These are phyloP conservation scores for Aspergillus latus DNA, from an alignment of 2,329 filamentous ascomycete genomes.

Conservation along the genomic window DNA sequence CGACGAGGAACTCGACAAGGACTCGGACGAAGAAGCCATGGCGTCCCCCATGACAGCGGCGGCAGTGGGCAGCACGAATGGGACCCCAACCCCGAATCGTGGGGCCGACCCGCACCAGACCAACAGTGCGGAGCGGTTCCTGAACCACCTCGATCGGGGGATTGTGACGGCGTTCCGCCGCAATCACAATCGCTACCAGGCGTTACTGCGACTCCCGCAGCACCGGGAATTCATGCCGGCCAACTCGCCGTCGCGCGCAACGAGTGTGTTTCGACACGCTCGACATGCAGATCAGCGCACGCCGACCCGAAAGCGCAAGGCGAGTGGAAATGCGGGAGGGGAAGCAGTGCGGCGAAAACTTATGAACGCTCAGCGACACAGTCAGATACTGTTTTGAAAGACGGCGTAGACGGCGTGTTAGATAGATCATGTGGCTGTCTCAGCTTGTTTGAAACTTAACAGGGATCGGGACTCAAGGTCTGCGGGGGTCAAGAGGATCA, in stretches of 20 bases:
- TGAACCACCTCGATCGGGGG: slow-evolving; percentile 68
- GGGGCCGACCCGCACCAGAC: slow-evolving; percentile 30
- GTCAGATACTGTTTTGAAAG: slow-evolving; percentile 37
- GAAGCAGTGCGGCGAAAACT: slow-evolving; percentile 47
- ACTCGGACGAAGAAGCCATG: slow-evolving; percentile 46
- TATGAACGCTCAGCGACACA: slow-evolving; percentile 43
- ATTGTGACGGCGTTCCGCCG: slow-evolving; percentile 76
- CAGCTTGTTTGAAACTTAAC: not conserved
- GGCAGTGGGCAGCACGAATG: slow-evolving; percentile 32
- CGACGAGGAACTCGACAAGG: slow-evolving; percentile 61
- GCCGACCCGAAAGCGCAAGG: slow-evolving; percentile 43
- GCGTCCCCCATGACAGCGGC: slow-evolving; percentile 50
- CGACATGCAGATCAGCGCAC: slow-evolving; percentile 41
- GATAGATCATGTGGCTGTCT: not conserved
- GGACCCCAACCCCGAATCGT: slow-evolving; percentile 40
- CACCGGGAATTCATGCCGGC: slow-evolving; percentile 47
- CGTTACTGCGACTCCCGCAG: slow-evolving; percentile 50
- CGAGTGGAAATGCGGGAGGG: slow-evolving; percentile 38
- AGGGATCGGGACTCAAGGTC: slow-evolving; percentile 9
- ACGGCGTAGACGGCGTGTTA: not conserved
- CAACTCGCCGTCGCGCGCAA: slow-evolving; percentile 43
- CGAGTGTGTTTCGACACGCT: slow-evolving; percentile 45
- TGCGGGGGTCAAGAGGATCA: not conserved
- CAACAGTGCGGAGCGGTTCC: slow-evolving; percentile 51
- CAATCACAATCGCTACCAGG: slow-evolving; percentile 53